Evolutionary conservation across 2,329 filamentous ascomycete species (phyloP), one percentile per base, ranked within the genome.

Genomic region (Fusarium sp.): DNA sequence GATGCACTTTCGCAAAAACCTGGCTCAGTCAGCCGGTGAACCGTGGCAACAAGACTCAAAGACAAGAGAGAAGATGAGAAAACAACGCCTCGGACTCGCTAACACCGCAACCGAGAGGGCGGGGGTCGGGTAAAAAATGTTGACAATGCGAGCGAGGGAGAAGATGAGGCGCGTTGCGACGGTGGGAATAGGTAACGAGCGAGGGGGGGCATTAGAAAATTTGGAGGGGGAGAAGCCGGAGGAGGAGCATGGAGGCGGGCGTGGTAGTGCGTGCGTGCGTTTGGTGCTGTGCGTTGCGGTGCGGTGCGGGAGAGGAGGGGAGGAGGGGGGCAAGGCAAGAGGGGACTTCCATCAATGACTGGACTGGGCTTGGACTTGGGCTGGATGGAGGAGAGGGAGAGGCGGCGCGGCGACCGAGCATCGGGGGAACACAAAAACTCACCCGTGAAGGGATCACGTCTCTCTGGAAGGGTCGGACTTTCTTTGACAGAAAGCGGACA

Each of bases 361-460:
- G 37, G 37, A 43, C n/a, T 37, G 35, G 35, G 38, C 38, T 43
- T 43, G 38, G 38, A 20, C n/a, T 43, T 43, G 38, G 38, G 40
- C 40, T 45, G 20, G 40, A 45, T 22, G 40, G n/a, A 20, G 38
- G 38, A 43, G 63, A 65, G 25, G 54, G 57, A 32, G 35, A 37
- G 35, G 35, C 65, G 65, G 66, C 70, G 65, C 65, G 65, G 63
- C 67, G 68, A 71, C 58, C 67, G 68, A 71, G 56, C 62, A 75
- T 73, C 62, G 70, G 70, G 71, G 71, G 66, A 54, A 66, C 69
- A 70, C 68, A 72, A 72, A 75, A 79, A 83, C 82, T 82, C 77
- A 83, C 81, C 76, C 66, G 76, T 80, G 82, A 84, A 84, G 82
- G 81, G 81, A 84, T 84, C 82, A 80, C 82, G 82, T 82, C 82